Percentiles rank a stretch among this genome's conserved stretches.
These are phyloP conservation scores for Linnemannia exigua DNA, from an alignment of 192 early-diverging fungal genomes.

Conservation along the genomic window DNA sequence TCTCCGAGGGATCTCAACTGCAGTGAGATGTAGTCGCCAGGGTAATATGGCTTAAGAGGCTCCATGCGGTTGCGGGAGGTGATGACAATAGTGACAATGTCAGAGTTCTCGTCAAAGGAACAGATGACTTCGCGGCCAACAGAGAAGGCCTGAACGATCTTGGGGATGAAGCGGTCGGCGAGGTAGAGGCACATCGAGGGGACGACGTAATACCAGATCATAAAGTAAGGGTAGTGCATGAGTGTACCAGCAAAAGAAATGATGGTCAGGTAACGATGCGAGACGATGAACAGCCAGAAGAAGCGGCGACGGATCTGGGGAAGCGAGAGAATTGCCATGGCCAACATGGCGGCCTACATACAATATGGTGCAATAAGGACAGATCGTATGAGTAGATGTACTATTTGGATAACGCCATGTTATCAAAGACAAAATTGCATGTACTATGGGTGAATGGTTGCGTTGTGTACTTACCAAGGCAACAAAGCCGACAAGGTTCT, in stretches of 20 bases:
- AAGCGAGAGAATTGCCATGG: not conserved
- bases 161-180: conserved; percentile 28
- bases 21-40: conserved; percentile 29
- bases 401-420: not conserved
- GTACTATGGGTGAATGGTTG: not conserved
- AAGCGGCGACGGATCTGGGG: conserved; percentile 13
- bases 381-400: not conserved
- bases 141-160: conserved; percentile 8
- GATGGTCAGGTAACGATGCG: not conserved
- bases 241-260: not conserved
- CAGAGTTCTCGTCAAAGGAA: conserved; percentile 12
- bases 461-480: not conserved
- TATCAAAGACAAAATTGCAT: not conserved
- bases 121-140: conserved; percentile 5
- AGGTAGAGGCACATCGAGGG: conserved; percentile 10
- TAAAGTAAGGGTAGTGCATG: conserved; percentile 13
- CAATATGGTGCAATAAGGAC: not conserved
- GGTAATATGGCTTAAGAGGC: conserved; percentile 27
- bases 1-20: not conserved
- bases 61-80: conserved; percentile 17
- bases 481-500: conserved; percentile 38
- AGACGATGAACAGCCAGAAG: conserved; percentile 2
- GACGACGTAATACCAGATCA: conserved; percentile 6
- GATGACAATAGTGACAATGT: conserved; percentile 16
- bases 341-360: not conserved